Evolutionary conservation across 2,329 filamentous ascomycete species (phyloP).

Genomic region (Fusarium sp.): DNA sequence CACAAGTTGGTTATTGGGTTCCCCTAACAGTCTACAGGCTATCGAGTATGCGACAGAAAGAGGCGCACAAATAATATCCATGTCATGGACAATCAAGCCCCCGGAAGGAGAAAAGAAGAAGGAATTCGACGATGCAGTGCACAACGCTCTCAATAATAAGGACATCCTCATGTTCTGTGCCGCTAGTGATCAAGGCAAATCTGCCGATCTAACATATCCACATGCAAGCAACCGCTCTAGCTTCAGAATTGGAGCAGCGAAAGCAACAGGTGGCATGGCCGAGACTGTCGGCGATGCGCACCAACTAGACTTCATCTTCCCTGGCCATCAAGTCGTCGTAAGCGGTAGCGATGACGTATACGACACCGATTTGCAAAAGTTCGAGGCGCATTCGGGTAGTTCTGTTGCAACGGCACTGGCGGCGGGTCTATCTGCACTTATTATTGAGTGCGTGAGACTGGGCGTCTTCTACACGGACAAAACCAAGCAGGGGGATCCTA

Average conservation of each 20-base stretch:
- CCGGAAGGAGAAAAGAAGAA: not conserved
- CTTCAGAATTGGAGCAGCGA: constrained; percentile 30
- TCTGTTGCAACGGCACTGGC: constrained; percentile 17
- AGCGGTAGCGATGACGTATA: not conserved
- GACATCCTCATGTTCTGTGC: constrained; percentile 3
- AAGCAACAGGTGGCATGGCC: constrained; percentile 13
- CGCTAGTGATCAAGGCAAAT: constrained; percentile 12
- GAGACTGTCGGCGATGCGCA: constrained; percentile 16
- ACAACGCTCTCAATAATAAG: not conserved
- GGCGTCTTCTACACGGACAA: constrained; percentile 15
- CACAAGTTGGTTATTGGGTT: not conserved
- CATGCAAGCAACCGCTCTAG: constrained; percentile 14
- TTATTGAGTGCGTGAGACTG: constrained; percentile 2
- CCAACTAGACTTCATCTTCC: not conserved
- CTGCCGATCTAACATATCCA: constrained; percentile 14
- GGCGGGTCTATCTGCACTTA: constrained; percentile 10
- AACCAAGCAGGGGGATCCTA: not conserved
- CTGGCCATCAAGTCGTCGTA: not conserved
- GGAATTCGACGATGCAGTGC: not conserved
- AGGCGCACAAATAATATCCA: not conserved
- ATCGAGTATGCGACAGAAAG: constrained; percentile 1
- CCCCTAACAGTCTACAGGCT: not conserved
- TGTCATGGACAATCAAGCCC: constrained; percentile 8
- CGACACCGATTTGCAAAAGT: not conserved
- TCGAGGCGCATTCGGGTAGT: constrained; percentile 13